Evolutionary conservation across 768 basidiomycete genomes (phyloP).

Genomic region (Tylopilus intermedius): DNA sequence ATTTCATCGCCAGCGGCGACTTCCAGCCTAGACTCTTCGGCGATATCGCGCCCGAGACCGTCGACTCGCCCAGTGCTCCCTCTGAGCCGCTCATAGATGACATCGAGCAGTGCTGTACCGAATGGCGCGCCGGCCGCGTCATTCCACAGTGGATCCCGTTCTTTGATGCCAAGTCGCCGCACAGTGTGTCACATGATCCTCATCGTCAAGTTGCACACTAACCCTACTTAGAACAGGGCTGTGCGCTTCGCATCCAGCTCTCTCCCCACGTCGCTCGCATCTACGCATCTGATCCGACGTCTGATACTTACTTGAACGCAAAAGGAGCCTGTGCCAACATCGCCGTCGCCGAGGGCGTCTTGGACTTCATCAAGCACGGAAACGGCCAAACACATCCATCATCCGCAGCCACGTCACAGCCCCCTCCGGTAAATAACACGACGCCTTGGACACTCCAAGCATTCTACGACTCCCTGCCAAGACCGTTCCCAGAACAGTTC

Average conservation of each 20-base stretch:
- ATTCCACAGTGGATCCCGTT: slow-evolving; percentile 51
- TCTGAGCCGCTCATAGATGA: slow-evolving; percentile 26
- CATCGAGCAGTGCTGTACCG: slow-evolving; percentile 51
- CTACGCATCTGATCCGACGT: slow-evolving; percentile 47
- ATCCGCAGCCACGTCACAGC: slow-evolving; percentile 10
- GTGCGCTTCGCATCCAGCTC: slow-evolving; percentile 51
- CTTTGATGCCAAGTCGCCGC: slow-evolving; percentile 39
- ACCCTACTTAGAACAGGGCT: slow-evolving; percentile 43
- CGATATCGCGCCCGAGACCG: slow-evolving; percentile 20
- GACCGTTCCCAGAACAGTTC: slow-evolving; percentile 55
- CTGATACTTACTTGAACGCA: slow-evolving; percentile 40
- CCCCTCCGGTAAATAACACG: slow-evolving; percentile 4
- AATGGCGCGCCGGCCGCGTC: slow-evolving; percentile 51
- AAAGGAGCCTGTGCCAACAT: slow-evolving; percentile 48
- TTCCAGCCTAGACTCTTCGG: slow-evolving; percentile 25
- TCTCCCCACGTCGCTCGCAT: slow-evolving; percentile 46
- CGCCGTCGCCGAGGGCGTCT: slow-evolving; percentile 49
- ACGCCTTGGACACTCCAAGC: slow-evolving; percentile 42
- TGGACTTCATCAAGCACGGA: slow-evolving; percentile 55
- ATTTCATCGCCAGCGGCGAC: slow-evolving; percentile 51
- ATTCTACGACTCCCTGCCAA: slow-evolving; percentile 63
- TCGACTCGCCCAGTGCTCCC: slow-evolving; percentile 9
- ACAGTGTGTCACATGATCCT: slow-evolving; percentile 33
- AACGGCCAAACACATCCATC: slow-evolving; percentile 46
- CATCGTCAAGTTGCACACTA: not conserved